Conservation (phyloP, 2,329 filamentous ascomycete genomes). For the Ilyonectria mors-panacis region DNA sequence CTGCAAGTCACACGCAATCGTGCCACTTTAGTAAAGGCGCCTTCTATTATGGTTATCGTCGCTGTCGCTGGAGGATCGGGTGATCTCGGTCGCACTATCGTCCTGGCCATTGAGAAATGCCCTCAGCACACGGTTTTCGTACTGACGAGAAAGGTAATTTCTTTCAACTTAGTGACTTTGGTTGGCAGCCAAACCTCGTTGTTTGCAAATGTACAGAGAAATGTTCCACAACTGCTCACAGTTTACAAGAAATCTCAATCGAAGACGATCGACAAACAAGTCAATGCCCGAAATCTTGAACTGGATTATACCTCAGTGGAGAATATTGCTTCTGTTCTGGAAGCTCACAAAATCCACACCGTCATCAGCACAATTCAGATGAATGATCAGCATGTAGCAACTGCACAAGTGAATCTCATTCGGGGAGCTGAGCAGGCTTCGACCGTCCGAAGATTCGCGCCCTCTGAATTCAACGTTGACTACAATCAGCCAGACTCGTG, state of each 20-base stretch:
- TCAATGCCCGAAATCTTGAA: not conserved
- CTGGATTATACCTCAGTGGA: not conserved
- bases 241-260: too few species aligned
- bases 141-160: not conserved
- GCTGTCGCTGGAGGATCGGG: not conserved
- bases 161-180: not conserved
- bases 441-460: slow-evolving; percentile 2
- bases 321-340: not conserved
- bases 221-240: not conserved
- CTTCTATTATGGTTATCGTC: not conserved
- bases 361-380: not conserved
- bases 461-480: not conserved
- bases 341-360: not conserved
- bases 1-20: too few species aligned
- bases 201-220: not conserved
- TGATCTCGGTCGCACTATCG: not conserved
- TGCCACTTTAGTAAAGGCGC: too few species aligned
- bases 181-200: not conserved
- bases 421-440: not conserved
- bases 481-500: not conserved
- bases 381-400: not conserved
- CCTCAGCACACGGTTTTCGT: not conserved
- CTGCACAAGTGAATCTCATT: slow-evolving; percentile 3
- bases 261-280: not conserved
- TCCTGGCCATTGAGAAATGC: not conserved